Conservation (phyloP, 2,329 filamentous ascomycete species). For the Fusarium verrucosum region DNA sequence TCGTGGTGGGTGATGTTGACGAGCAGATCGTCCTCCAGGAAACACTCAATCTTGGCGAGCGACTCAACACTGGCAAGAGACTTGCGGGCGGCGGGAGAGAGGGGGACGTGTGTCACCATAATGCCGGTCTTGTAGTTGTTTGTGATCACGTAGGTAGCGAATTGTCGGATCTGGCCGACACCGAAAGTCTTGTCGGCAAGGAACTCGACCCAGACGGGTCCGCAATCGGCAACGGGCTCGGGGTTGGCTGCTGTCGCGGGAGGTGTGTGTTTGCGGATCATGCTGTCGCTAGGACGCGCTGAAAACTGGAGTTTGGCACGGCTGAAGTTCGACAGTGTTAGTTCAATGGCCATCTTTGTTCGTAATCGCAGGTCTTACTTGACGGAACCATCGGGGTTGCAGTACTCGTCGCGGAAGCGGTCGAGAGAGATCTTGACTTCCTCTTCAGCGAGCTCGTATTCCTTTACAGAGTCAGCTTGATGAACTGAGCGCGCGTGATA, state of each 20-base stretch:
- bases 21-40: slow-evolving; percentile 92
- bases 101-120: slow-evolving; percentile 83
- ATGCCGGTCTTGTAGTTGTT: slow-evolving; percentile 90
- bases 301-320: slow-evolving; percentile 88
- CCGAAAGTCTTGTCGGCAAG: slow-evolving; percentile 81
- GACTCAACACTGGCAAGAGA: slow-evolving; percentile 80
- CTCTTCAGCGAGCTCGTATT: slow-evolving; percentile 89
- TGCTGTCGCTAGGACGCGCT: slow-evolving; percentile 81
- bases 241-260: slow-evolving; percentile 74
- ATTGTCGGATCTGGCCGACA: slow-evolving; percentile 90
- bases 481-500: background rate
- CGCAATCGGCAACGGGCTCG: slow-evolving; percentile 77
- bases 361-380: slow-evolving; percentile 65
- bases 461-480: slow-evolving; percentile 61
- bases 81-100: slow-evolving; percentile 88
- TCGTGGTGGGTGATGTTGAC: slow-evolving; percentile 99
- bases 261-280: slow-evolving; percentile 85
- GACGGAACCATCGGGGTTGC: slow-evolving; percentile 75
- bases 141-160: slow-evolving; percentile 81
- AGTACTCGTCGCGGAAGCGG: slow-evolving; percentile 79
- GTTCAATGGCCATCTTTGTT: background rate
- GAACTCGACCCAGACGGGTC: slow-evolving; percentile 94
- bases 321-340: slow-evolving; percentile 57
- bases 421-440: slow-evolving; percentile 88
- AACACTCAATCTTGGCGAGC: slow-evolving; percentile 87